phyloP scores from a whole-genome alignment of 2,329 filamentous ascomycete genomes.

The Beauveria asiatica region DNA sequence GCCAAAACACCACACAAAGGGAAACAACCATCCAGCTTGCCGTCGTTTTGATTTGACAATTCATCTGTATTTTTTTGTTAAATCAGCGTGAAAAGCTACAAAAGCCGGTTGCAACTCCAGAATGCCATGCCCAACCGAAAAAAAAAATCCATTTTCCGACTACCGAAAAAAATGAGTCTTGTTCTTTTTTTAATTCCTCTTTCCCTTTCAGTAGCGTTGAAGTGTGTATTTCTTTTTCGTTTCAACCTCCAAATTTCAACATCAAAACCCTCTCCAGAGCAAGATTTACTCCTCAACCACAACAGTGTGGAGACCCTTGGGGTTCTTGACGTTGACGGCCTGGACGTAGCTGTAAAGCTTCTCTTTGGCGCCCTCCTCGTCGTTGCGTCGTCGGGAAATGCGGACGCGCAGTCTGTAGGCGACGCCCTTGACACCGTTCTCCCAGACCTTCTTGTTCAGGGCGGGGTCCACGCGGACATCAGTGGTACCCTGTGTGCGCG shows the following conservation, averaged over 20 bases:
- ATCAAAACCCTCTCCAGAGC: background rate
- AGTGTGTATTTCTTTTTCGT: constrained; percentile 17
- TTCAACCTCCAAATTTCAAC: background rate
- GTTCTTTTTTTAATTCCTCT: background rate
- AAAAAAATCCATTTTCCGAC: constrained; percentile 27
- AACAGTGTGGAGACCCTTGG: constrained; percentile 92
- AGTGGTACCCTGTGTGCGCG: constrained; percentile 64
- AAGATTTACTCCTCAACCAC: constrained; percentile 58
- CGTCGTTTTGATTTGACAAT: background rate
- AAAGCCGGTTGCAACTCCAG: constrained; percentile 39
- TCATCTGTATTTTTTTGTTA: constrained; percentile 13
- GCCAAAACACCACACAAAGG: background rate
- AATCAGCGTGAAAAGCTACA: constrained; percentile 34
- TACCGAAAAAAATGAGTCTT: constrained; percentile 20
- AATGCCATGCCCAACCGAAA: constrained; percentile 35
- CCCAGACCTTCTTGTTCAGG: constrained; percentile 99
- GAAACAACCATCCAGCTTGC: background rate
- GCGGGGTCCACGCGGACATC: constrained; percentile 98
- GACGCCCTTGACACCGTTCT: constrained; percentile 97
- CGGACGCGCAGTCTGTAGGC: constrained; percentile 95
- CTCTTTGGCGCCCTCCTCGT: constrained; percentile 99
- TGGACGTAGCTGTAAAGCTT: constrained; percentile 99
- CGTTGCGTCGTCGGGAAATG: constrained; percentile 99
- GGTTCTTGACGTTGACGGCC: constrained; percentile 98
- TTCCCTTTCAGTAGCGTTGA: constrained; percentile 10